phyloP scores from a whole-genome alignment of 768 basidiomycete genomes.

The Boletus tomentosulus region DNA sequence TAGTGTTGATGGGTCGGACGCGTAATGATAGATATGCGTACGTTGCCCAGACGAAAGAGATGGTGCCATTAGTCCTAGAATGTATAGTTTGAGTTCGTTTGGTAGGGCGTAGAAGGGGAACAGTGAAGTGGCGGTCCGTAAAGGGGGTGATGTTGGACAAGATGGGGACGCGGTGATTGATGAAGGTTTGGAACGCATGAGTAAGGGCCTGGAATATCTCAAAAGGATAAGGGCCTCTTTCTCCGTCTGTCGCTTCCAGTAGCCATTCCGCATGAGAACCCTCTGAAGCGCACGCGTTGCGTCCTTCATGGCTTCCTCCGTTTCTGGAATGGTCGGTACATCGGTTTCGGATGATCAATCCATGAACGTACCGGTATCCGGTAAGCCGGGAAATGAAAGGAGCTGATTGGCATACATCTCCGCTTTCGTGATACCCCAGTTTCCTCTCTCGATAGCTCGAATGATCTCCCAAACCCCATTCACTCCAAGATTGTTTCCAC shows the following conservation, averaged over 20 bases:
- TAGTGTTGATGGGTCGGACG: constrained; percentile 46
- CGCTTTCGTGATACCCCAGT: constrained; percentile 47
- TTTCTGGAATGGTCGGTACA: constrained; percentile 11
- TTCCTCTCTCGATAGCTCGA: constrained; percentile 42
- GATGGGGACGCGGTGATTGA: constrained; percentile 12
- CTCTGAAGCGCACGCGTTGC: constrained; percentile 32
- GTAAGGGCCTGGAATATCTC: constrained; percentile 43
- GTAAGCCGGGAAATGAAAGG: constrained; percentile 5
- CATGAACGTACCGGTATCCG: constrained; percentile 6
- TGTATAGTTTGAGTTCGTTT: constrained; percentile 52
- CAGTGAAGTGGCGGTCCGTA: constrained; percentile 13
- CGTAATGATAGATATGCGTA: constrained; percentile 51
- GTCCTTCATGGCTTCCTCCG: constrained; percentile 31
- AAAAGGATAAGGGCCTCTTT: constrained; percentile 50
- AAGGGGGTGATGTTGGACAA: constrained; percentile 10
- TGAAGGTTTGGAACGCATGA: constrained; percentile 32
- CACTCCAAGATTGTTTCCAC: constrained; percentile 53
- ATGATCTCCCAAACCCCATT: constrained; percentile 45
- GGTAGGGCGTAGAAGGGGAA: constrained; percentile 47
- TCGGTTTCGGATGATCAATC: constrained; percentile 17
- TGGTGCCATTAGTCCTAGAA: constrained; percentile 54
- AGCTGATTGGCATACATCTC: constrained; percentile 48
- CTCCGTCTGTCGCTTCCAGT: constrained; percentile 42
- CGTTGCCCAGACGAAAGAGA: constrained; percentile 54
- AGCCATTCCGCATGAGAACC: constrained; percentile 45